Percentiles rank a stretch among this genome's conserved stretches.
Conservation (phyloP, 1,284 basidiomycete species). For the Ustilago trichophora region DNA sequence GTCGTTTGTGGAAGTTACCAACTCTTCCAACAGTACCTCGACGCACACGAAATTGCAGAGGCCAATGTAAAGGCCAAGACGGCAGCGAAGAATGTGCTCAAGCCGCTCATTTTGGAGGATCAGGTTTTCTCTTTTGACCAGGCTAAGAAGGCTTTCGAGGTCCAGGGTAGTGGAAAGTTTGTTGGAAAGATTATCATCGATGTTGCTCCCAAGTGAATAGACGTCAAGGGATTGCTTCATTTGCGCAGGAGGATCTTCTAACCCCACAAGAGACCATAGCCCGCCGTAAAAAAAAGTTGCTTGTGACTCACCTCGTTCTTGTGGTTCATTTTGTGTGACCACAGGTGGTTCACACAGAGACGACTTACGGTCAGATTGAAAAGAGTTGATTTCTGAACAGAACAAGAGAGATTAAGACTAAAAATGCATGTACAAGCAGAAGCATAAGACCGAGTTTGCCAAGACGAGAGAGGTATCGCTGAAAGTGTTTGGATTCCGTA, state of each 20-base stretch:
- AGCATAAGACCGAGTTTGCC: constrained; percentile 4
- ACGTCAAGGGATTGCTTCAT: too few species aligned
- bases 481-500: too few species aligned
- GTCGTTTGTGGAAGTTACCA: constrained; percentile 41
- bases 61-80: background rate
- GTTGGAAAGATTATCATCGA: constrained; percentile 48
- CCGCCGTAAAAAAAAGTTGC: too few species aligned
- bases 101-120: constrained; percentile 14
- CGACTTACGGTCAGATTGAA: too few species aligned
- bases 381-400: constrained; percentile 1
- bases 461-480: background rate
- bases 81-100: constrained; percentile 13
- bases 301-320: too few species aligned
- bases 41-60: constrained; percentile 18
- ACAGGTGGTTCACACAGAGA: too few species aligned
- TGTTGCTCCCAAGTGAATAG: too few species aligned
- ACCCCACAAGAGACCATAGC: too few species aligned
- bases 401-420: too few species aligned
- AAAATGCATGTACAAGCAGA: constrained; percentile 12
- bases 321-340: too few species aligned
- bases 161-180: constrained; percentile 20
- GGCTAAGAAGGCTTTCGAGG: constrained; percentile 34
- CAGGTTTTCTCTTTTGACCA: constrained; percentile 31
- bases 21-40: constrained; percentile 37
- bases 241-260: too few species aligned